Base-by-base conservation (phyloP, 2,329 filamentous ascomycete species). In the Fusarium pseudoanthophilum region DNA sequence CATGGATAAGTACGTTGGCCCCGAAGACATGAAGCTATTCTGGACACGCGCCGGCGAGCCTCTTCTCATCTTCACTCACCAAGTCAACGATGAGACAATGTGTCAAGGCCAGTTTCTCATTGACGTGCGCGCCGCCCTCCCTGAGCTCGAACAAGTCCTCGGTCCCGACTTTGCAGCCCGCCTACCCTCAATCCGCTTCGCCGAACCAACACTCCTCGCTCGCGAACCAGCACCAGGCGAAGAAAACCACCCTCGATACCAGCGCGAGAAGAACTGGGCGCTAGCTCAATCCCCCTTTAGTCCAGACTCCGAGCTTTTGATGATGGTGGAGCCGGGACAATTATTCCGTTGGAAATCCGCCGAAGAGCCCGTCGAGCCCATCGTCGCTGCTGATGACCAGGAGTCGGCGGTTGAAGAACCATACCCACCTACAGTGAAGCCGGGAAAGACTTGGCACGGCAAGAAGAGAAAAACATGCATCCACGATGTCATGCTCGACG, bases 11-110 rank as follows among this genome's bases (percentile, higher is more conserved):
- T 75, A 75, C 10, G 63, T 75, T 3, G 73, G 73, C 0, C 73
- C 73, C 0, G 73, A 75, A 18, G 73, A 75, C 9, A 75, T 76
- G 73, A 75, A 75, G 73, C 45, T 75, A 14, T 75, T 75, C 59
- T 75, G 73, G 73, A 76, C 73, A 11, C 68, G 71, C 24, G 51
- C 46, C 1, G 73, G 73, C 7, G 73, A 74, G 21, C 73, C 73
- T 2, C 64, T 75, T 43, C 64, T 75, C 48, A 75, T 75, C 5
- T 75, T 75, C 20, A 75, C 73, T 0, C 53, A 76, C 7, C 73
- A 75, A 45, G 73, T 75, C 26, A 10, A 75, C 32, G 61, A 72
- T 7, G 71, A 75, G 36, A 56, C 57, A 10, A 34, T 74, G n/a
- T 75, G 73, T 9, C 64, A 75, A 45, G 73, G 73, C 4, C 71